A percentile compares a stretch with the other conserved stretches of the same genome.
phyloP scores from a whole-genome alignment of 208 protist genomes.

The Leishmania amazonensis region DNA sequence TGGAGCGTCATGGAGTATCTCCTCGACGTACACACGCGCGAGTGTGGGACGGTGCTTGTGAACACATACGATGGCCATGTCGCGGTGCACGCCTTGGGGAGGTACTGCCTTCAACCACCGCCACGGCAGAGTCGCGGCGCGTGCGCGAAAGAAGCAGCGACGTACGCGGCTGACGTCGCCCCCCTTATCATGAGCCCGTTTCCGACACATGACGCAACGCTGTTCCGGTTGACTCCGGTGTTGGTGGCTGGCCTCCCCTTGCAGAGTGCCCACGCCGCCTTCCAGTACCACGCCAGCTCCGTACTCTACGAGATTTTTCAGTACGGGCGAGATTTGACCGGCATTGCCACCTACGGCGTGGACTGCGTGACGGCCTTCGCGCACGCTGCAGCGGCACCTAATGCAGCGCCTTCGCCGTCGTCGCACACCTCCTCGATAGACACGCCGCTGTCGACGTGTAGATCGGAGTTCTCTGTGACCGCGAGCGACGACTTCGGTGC shows the following conservation, averaged over 20 bases:
- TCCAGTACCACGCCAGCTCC: conserved; percentile 53
- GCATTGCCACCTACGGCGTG: conserved; percentile 70
- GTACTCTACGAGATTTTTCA: conserved; percentile 57
- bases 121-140: neutral
- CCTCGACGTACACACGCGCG: conserved; percentile 59
- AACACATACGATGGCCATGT: conserved; percentile 75
- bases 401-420: neutral
- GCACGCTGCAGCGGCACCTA: neutral
- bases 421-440: neutral
- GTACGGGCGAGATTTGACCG: conserved; percentile 68
- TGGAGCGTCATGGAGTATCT: conserved; percentile 84
- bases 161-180: neutral
- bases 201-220: conserved; percentile 64
- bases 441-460: neutral
- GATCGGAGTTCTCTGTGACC: neutral
- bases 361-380: conserved; percentile 48
- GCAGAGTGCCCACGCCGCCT: conserved; percentile 58
- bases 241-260: conserved; percentile 53
- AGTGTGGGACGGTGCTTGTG: conserved; percentile 69
- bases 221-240: conserved; percentile 74
- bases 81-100: conserved; percentile 64
- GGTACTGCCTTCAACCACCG: conserved; percentile 55
- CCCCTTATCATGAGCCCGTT: conserved; percentile 45
- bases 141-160: neutral
- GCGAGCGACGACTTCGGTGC: neutral